Base-by-base conservation (phyloP, 2,329 filamentous ascomycete genomes). In the Eutypa lata region DNA sequence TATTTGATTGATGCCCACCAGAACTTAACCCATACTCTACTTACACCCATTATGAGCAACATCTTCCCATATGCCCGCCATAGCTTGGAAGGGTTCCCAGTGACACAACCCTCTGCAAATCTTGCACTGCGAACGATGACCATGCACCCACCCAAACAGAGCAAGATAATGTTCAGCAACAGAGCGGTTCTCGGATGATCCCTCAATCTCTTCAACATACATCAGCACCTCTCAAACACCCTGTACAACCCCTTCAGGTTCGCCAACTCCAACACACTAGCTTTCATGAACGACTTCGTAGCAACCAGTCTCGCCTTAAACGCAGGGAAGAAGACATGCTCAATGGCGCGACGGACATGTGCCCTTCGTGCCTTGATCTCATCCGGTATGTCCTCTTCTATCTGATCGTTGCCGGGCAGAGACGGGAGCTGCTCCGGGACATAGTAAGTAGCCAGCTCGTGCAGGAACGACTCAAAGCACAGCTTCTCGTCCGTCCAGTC, bases 201-300 rank as follows among this genome's bases (percentile, higher is more conserved):
- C 3, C 13, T 4, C 16, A 35, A 38, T 45, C 11, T 3, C 42
- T 43, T 8, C 22, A 19, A 16, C 2, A 10, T 14, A 50, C 7
- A 51, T 82, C 70, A 97, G 70, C 94, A 97, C 51, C 94, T 78
- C 73, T 99, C 94, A 77, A 99, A 99, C 2, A 97, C 92, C 45
- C 90, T 79, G 71, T 99, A 99, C 53, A 99, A 68, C 0, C 92
- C 91, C 71, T 96, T 97, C 54, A 97, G 71, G 73, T 95, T 91
- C 2, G 94, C 93, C 47, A 96, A 84, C 71, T 99, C 93, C 46
- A 96, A 74, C 11, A 96, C 84, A 8, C 77, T 81, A 0, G 85
- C 88, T 48, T 86, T 83, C 72, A 95, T 82, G 63, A 97, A 73
- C 5, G 81, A 78, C 58, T 82, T 87, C 8, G 94, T 97, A 19